Evolutionary conservation across 371 early-diverging fungal genomes (phyloP), one percentile per base, ranked within the genome.

Genomic region (Quaeritorhiza haematococci): DNA sequence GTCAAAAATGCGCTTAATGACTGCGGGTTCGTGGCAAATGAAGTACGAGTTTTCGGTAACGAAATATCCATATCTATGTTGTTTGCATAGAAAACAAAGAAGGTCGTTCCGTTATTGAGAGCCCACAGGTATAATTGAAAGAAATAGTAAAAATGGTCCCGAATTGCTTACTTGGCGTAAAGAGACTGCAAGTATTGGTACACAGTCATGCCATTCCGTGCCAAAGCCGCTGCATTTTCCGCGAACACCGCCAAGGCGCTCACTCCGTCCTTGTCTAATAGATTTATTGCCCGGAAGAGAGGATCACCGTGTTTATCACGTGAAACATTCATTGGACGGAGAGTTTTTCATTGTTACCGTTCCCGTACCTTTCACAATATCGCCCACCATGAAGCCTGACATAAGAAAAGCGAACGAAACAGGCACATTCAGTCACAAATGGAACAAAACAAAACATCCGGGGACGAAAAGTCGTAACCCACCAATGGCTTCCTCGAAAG

Each of bases 401-500:
- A n/a, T 26, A 24, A 21, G 47, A 26, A 8, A 19, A 38, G 38
- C 13, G 13, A 38, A 38, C 10, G 38, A 19, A 38, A 19, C 19
- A 13, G 38, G 13, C 10, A 13, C 19, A 13, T 38, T 19, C 38
- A 38, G 13, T 13, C 38, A 38, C 8, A 10, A 24, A 13, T 38
- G n/a, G 38, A 10, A 38, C 38, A 38, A n/a, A 38, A 38, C 38
- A 6, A 7, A 6, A 26, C n/a, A 10, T 10, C 21, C 21, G 47
- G 13, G 10, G 47, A 10, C 17, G 21, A 10, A 21, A 46, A 46
- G 26, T 46, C 8, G 26, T 24, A 29, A 23, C 30, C 24, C 26
- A 34, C 94, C 94, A 56, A 96, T 92, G 15, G 96, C 96, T 72
- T 96, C 96, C 69, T 96, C 96, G 63, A 84, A 96, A 8, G 90